Percentiles rank a stretch among this genome's conserved stretches.
These are phyloP conservation scores for Aureoboletus auriporus DNA, from an alignment of 768 basidiomycete species.

Conservation along the genomic window DNA sequence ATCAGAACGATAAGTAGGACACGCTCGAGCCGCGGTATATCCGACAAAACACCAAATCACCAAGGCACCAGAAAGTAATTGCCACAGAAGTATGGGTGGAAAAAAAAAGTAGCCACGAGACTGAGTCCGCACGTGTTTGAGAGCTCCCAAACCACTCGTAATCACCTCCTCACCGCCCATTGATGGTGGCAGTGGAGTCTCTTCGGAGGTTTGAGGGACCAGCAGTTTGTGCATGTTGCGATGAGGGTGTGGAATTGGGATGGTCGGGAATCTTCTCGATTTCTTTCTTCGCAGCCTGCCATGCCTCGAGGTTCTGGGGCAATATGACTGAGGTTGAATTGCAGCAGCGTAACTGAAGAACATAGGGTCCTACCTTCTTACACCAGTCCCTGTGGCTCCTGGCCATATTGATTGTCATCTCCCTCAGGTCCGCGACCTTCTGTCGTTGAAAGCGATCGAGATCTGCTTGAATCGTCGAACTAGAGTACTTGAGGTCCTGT, in stretches of 20 bases:
- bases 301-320: slow-evolving; percentile 86
- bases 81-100: slow-evolving; percentile 9
- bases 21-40: slow-evolving; percentile 16
- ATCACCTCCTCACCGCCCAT: slow-evolving; percentile 44
- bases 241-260: slow-evolving; percentile 64
- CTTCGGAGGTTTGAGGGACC: slow-evolving; percentile 44
- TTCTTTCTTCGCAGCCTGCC: slow-evolving; percentile 94
- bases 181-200: slow-evolving; percentile 70
- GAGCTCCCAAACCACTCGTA: slow-evolving; percentile 1
- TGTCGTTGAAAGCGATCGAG: slow-evolving; percentile 97
- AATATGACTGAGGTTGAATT: slow-evolving; percentile 16
- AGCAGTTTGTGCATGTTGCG: slow-evolving; percentile 31
- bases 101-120: slow-evolving; percentile 7
- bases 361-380: slow-evolving; percentile 61
- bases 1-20: slow-evolving; percentile 10
- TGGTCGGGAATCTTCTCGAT: slow-evolving; percentile 88
- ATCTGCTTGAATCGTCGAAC: slow-evolving; percentile 94
- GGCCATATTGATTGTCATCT: slow-evolving; percentile 91
- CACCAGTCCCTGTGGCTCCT: slow-evolving; percentile 94
- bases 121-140: slow-evolving; percentile 11
- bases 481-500: slow-evolving; percentile 94
- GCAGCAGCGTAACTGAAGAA: slow-evolving; percentile 3
- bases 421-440: slow-evolving; percentile 93
- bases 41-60: slow-evolving; percentile 18
- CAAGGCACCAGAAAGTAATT: slow-evolving; percentile 7